phyloP scores from a whole-genome alignment of 768 basidiomycete species.

The Mrakia hoshinonis region DNA sequence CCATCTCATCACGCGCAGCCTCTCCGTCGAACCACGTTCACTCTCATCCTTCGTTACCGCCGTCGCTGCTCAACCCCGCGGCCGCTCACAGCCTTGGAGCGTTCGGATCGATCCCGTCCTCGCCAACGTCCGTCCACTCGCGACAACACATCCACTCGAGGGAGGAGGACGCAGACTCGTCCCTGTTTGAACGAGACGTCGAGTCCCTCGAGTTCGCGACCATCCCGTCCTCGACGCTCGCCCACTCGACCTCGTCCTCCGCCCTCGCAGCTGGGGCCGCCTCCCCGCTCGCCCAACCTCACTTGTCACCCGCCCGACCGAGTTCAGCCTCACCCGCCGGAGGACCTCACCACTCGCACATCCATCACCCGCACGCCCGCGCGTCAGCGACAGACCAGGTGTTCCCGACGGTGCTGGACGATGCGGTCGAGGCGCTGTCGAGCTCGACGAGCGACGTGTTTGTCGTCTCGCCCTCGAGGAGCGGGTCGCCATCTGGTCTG shows the following conservation, averaged over 20 bases:
- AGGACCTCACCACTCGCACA: not conserved
- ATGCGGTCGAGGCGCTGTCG: constrained; percentile 22
- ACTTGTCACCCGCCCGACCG: not conserved
- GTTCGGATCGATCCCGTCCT: constrained; percentile 8
- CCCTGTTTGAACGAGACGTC: constrained; percentile 21
- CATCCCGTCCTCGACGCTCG: not conserved
- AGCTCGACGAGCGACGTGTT: constrained; percentile 18
- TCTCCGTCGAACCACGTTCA: constrained; percentile 3
- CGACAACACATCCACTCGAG: not conserved
- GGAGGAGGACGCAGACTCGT: constrained; percentile 3
- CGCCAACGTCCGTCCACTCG: not conserved
- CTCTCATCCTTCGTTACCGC: not conserved
- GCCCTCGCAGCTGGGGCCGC: not conserved
- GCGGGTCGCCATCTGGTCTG: constrained; percentile 1
- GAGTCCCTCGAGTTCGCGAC: constrained; percentile 8
- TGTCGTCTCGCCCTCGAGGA: constrained; percentile 21
- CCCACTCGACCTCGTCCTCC: not conserved
- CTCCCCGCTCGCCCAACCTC: not conserved
- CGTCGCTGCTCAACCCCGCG: not conserved
- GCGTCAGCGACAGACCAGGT: constrained; percentile 12
- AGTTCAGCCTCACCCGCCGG: not conserved
- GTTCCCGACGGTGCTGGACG: constrained; percentile 22
- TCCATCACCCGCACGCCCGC: constrained; percentile 11
- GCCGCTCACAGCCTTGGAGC: not conserved
- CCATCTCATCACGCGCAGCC: constrained; percentile 15